Evolutionary conservation across 2,329 filamentous ascomycete species (phyloP).

Genomic region (Fusarium caatingaense): DNA sequence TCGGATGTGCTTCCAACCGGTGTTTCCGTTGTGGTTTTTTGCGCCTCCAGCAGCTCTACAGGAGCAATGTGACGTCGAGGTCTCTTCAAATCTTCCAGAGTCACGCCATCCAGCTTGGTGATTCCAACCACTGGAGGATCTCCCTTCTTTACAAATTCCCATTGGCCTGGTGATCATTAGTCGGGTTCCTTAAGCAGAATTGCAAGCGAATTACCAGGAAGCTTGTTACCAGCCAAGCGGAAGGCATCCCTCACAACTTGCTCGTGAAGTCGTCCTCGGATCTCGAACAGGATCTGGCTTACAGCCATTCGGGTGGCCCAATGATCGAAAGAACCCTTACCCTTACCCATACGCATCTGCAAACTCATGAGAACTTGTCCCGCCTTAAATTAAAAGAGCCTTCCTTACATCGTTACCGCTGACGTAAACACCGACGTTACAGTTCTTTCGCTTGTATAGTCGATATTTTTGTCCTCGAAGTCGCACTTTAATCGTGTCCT

Average conservation of each 20-base stretch:
- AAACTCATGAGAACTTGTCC: slow-evolving; percentile 34
- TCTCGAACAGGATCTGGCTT: slow-evolving; percentile 90
- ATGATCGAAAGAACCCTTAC: slow-evolving; percentile 96
- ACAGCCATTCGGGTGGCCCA: slow-evolving; percentile 93
- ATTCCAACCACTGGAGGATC: slow-evolving; percentile 91
- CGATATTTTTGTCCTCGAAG: slow-evolving; percentile 92
- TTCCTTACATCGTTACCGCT: slow-evolving; percentile 86
- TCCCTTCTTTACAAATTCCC: slow-evolving; percentile 94
- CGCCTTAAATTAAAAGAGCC: neutral
- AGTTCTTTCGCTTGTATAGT: slow-evolving; percentile 89
- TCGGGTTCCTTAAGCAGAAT: neutral
- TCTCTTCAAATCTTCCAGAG: slow-evolving; percentile 83
- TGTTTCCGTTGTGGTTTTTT: slow-evolving; percentile 49
- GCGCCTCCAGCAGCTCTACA: slow-evolving; percentile 50
- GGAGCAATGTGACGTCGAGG: slow-evolving; percentile 75
- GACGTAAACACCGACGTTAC: slow-evolving; percentile 94
- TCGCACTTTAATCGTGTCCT: slow-evolving; percentile 91
- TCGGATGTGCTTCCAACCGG: slow-evolving; percentile 50
- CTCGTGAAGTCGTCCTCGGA: slow-evolving; percentile 93
- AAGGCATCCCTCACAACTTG: slow-evolving; percentile 95
- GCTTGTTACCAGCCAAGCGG: slow-evolving; percentile 90
- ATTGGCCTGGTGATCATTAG: slow-evolving; percentile 69
- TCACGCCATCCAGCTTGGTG: slow-evolving; percentile 88
- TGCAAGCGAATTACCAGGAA: slow-evolving; percentile 74
- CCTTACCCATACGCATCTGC: slow-evolving; percentile 96